These are phyloP conservation scores for Ceratocystis alfenasii DNA, from an alignment of 2,329 filamentous ascomycete species.

Conservation along the genomic window DNA sequence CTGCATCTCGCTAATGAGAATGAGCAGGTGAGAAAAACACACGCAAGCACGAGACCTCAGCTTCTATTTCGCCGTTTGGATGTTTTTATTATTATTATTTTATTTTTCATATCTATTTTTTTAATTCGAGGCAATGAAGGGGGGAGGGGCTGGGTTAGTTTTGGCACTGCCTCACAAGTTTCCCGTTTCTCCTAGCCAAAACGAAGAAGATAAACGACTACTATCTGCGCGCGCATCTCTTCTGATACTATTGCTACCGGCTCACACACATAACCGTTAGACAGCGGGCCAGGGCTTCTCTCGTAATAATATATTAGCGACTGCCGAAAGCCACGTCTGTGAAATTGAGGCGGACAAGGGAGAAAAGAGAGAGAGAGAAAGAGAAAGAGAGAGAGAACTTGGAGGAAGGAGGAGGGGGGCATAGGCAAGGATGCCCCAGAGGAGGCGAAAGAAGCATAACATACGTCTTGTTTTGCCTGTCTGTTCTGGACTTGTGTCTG, in stretches of 20 bases:
- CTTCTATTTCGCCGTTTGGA: neutral
- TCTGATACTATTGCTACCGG: neutral
- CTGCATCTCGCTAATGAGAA: too few species aligned
- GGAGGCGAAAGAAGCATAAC: neutral
- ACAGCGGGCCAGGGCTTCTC: neutral
- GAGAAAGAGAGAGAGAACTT: neutral
- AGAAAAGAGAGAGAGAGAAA: neutral
- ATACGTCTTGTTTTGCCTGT: neutral
- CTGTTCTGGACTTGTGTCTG: neutral
- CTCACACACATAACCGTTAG: neutral
- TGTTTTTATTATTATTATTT: neutral
- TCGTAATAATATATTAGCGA: neutral
- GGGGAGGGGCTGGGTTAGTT: neutral
- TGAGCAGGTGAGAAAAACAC: neutral
- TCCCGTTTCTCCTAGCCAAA: neutral
- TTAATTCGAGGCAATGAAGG: neutral
- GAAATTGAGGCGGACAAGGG: neutral
- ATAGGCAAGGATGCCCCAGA: neutral
- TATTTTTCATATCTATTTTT: neutral
- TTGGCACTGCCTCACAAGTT: neutral
- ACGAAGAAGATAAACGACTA: neutral
- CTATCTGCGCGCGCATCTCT: neutral
- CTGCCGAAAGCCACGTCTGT: conserved; percentile 3
- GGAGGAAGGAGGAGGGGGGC: neutral
- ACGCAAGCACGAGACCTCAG: too few species aligned